phyloP scores from a whole-genome alignment of 2,329 filamentous ascomycete species.

The Monosporascus sp. region DNA sequence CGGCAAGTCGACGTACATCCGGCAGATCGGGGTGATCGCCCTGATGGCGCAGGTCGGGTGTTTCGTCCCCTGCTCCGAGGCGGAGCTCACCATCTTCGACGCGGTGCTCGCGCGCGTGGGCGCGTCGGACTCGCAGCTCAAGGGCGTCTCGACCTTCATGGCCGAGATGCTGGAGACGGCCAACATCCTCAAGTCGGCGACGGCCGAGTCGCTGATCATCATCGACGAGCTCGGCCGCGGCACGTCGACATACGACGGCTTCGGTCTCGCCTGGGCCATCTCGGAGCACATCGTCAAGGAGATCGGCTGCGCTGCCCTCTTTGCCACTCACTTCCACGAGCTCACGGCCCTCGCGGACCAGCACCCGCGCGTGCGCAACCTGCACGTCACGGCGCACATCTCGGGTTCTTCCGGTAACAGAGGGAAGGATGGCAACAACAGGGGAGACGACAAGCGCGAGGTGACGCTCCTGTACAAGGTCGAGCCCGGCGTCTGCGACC shows the following conservation, averaged over 20 bases:
- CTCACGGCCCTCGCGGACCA: conserved; percentile 85
- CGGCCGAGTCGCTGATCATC: conserved; percentile 91
- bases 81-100: conserved; percentile 93
- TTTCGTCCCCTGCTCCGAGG: conserved; percentile 87
- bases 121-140: conserved; percentile 92
- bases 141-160: conserved; percentile 98
- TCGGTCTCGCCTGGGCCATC: conserved; percentile 98
- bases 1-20: conserved; percentile 96
- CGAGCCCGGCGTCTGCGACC: conserved; percentile 89
- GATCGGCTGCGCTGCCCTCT: conserved; percentile 89
- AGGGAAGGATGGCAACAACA: conserved; percentile 25
- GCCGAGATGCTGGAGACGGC: conserved; percentile 99
- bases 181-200: conserved; percentile 96
- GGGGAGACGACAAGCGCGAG: conserved; percentile 58
- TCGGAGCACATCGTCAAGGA: conserved; percentile 95
- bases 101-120: conserved; percentile 94
- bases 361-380: conserved; percentile 81
- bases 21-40: conserved; percentile 93
- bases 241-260: conserved; percentile 96
- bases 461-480: conserved; percentile 97
- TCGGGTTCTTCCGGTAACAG: conserved; percentile 37
- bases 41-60: conserved; percentile 96
- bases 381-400: conserved; percentile 96
- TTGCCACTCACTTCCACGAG: conserved; percentile 98
- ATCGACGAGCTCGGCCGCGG: conserved; percentile 96